These are phyloP conservation scores for Shiraia bambusicola DNA, from an alignment of 2,329 filamentous ascomycete species.

Conservation along the genomic window DNA sequence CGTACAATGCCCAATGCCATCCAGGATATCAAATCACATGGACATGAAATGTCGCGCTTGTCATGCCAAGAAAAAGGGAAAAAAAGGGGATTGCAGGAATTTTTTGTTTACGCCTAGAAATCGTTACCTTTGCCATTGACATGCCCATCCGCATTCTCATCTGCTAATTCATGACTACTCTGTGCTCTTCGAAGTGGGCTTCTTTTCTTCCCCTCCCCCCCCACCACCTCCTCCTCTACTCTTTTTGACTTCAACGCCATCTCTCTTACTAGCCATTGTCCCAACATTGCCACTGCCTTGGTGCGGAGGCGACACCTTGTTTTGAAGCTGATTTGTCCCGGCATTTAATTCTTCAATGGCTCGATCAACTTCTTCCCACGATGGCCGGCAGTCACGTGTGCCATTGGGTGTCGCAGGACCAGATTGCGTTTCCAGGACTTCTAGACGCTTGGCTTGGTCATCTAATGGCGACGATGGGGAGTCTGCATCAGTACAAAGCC, in stretches of 20 bases:
- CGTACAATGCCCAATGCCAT: no score
- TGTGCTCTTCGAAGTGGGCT: slow-evolving; percentile 35
- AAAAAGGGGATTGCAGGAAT: no score
- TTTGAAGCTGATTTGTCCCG: slow-evolving; percentile 2
- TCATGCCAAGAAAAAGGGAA: no score
- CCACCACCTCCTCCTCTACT: slow-evolving; percentile 8
- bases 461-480: slow-evolving; percentile 6
- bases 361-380: slow-evolving; percentile 42
- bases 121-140: not conserved
- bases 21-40: no score
- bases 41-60: no score
- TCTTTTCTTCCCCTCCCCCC: slow-evolving; percentile 25
- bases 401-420: slow-evolving; percentile 49
- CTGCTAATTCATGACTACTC: slow-evolving; percentile 26
- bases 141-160: not conserved
- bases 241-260: slow-evolving; percentile 14
- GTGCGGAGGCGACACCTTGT: no score
- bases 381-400: slow-evolving; percentile 40
- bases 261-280: slow-evolving; percentile 2
- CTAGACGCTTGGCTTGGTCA: slow-evolving; percentile 32
- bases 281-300: no score
- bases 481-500: slow-evolving; percentile 13
- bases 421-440: slow-evolving; percentile 45
- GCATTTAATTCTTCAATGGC: slow-evolving; percentile 38
- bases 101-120: not conserved